Base-by-base conservation (phyloP, 2,329 filamentous ascomycete genomes). In the Fusarium dlaminii region DNA sequence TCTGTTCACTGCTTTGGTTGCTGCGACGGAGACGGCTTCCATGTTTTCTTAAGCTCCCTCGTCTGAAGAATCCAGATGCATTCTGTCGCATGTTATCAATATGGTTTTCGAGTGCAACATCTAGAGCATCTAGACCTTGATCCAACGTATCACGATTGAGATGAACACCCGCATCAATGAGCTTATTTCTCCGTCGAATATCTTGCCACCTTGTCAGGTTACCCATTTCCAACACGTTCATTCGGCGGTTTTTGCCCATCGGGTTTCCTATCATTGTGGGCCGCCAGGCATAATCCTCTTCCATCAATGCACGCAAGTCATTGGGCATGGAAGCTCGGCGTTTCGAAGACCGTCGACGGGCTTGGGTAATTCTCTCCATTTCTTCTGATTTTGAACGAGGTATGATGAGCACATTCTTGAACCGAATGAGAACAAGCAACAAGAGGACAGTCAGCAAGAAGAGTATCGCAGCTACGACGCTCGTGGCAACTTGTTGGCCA, bases 191-290 rank as follows among this genome's bases (percentile, higher is more conserved):
- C 74, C 83, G 87, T 68, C 89, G 85, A 68, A 95, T 94, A 81
- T 94, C 92, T 30, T 89, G 92, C 91, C 92, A 95, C 45, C 93
- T 85, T 57, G 88, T 92, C 85, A 92, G 84, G 40, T 84, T 83
- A 0, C 93, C 93, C 66, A 93, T 82, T 80, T 95, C 93, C 22
- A 95, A 83, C 30, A 94, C 80, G 79, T 90, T 94, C 87, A 95
- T 90, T 68, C 91, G 87, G 56, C 93, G 87, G 77, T 88, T 89
- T 80, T 90, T 91, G 52, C 91, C 89, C 49, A 89, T 90, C 18
- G 93, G 92, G 78, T 93, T 92, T 18, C 93, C 92, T 78, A 94
- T 89, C 72, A 94, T 88, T 34, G 91, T 86, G 3, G 93, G 90
- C 66, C 89, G 89, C 92, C 91, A 94, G 52, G 91, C 87, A 48